Conservation (phyloP, 176 grass and related monocot species). For the Triticum dicoccoides region DNA sequence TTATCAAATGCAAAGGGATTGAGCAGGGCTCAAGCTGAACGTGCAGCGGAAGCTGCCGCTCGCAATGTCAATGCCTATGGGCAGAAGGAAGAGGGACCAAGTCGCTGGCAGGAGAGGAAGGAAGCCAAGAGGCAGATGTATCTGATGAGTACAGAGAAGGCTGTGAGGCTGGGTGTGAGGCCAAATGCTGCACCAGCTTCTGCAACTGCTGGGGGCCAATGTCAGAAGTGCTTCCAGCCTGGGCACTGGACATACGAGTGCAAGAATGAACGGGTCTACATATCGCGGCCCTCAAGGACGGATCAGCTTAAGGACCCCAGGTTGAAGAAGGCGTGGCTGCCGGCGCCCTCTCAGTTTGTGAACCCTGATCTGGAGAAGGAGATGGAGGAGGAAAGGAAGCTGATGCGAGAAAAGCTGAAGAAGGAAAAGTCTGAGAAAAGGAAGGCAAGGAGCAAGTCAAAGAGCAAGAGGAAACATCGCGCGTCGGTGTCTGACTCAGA, state of each 20-base stretch:
- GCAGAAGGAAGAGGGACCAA: conserved; percentile 94
- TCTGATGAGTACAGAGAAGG: conserved; percentile 91
- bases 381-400: conserved; percentile 38
- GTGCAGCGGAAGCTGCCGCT: conserved; percentile 65
- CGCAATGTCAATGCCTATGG: conserved; percentile 93
- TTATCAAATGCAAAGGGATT: conserved; percentile 78
- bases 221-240: conserved; percentile 86
- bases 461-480: conserved; percentile 73
- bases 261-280: conserved; percentile 88
- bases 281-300: conserved; percentile 59
- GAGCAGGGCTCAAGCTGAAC: conserved; percentile 81
- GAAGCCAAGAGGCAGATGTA: conserved; percentile 94
- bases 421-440: conserved; percentile 34
- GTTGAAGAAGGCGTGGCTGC: conserved; percentile 61
- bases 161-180: conserved; percentile 71
- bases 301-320: conserved; percentile 81
- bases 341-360: conserved; percentile 53
- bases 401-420: conserved; percentile 30
- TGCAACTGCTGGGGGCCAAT: conserved; percentile 42
- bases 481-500: conserved; percentile 52
- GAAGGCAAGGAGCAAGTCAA: conserved; percentile 54
- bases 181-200: conserved; percentile 41
- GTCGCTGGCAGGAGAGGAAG: conserved; percentile 88
- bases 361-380: conserved; percentile 70
- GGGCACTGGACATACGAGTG: conserved; percentile 92